Evolutionary conservation across 2,329 filamentous ascomycete genomes (phyloP).

Genomic region (Trichocomaceae sp.): DNA sequence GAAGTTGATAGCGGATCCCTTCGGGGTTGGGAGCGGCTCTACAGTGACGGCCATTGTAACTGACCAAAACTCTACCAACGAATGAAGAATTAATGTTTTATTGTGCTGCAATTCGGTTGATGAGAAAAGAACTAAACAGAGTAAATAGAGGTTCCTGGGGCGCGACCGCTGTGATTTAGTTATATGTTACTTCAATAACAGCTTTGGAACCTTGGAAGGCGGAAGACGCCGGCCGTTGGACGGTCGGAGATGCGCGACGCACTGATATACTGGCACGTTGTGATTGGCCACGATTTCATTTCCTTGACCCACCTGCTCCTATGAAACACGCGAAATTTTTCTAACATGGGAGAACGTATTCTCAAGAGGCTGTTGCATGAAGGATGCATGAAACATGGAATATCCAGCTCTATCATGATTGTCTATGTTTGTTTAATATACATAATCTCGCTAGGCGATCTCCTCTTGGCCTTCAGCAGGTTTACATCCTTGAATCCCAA

Average conservation of each 20-base stretch:
- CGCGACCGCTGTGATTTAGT: background rate
- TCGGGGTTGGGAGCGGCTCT: constrained; percentile 19
- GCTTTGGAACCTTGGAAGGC: background rate
- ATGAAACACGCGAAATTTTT: too few relatives aligned
- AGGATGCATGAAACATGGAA: background rate
- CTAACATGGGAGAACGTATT: too few relatives aligned
- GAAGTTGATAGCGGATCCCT: constrained; percentile 47
- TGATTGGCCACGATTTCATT: background rate
- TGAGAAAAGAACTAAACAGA: background rate
- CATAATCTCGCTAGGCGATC: background rate
- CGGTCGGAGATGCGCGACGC: background rate
- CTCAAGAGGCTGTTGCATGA: too few relatives aligned
- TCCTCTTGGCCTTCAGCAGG: background rate
- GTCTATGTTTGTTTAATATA: background rate
- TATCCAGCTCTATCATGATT: background rate
- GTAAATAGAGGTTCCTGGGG: background rate
- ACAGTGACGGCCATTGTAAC: constrained; percentile 15
- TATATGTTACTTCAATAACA: too few relatives aligned
- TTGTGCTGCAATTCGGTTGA: background rate
- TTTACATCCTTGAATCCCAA: too few relatives aligned
- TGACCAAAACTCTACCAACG: background rate
- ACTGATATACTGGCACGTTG: background rate
- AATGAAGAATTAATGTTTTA: background rate
- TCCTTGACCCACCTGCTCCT: background rate
- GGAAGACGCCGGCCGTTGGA: background rate